These are phyloP conservation scores for Komagataella mondaviorum DNA, from an alignment of 805 yeast species.

Conservation along the genomic window DNA sequence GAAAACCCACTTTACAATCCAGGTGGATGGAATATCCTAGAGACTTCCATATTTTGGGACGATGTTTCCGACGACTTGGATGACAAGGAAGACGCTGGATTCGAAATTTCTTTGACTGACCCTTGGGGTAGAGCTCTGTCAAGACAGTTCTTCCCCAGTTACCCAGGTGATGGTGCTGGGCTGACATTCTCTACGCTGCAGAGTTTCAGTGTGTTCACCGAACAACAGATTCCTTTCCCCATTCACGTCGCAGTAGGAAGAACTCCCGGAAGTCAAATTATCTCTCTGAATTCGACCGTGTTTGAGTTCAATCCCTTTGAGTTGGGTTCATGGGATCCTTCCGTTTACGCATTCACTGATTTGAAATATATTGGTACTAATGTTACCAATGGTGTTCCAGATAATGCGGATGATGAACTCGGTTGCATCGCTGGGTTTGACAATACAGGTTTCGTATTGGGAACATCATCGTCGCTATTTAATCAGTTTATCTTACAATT, in stretches of 20 bases:
- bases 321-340: slow-evolving; percentile 54
- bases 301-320: slow-evolving; percentile 55
- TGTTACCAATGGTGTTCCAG: slow-evolving; percentile 28
- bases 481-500: slow-evolving; percentile 49
- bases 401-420: slow-evolving; percentile 8
- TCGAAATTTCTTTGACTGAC: slow-evolving; percentile 46
- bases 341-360: slow-evolving; percentile 31
- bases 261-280: slow-evolving; percentile 15
- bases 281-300: slow-evolving; percentile 17
- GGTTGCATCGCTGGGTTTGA: slow-evolving; percentile 60
- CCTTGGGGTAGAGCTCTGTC: slow-evolving; percentile 54
- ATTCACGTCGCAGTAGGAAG: slow-evolving; percentile 27
- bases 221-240: slow-evolving; percentile 40
- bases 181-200: slow-evolving; percentile 26
- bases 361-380: slow-evolving; percentile 38
- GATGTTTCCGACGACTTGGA: slow-evolving; percentile 38
- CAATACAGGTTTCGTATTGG: slow-evolving; percentile 70
- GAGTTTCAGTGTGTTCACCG: slow-evolving; percentile 19
- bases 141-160: slow-evolving; percentile 42
- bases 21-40: slow-evolving; percentile 45
- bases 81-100: slow-evolving; percentile 34
- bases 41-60: slow-evolving; percentile 38
- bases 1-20: slow-evolving; percentile 45
- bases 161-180: slow-evolving; percentile 21
- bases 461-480: slow-evolving; percentile 74